Percentiles rank a stretch among this genome's conserved stretches.
phyloP scores from a whole-genome alignment of 495 filamentous ascomycete species.

The Parathielavia hyrcaniae region DNA sequence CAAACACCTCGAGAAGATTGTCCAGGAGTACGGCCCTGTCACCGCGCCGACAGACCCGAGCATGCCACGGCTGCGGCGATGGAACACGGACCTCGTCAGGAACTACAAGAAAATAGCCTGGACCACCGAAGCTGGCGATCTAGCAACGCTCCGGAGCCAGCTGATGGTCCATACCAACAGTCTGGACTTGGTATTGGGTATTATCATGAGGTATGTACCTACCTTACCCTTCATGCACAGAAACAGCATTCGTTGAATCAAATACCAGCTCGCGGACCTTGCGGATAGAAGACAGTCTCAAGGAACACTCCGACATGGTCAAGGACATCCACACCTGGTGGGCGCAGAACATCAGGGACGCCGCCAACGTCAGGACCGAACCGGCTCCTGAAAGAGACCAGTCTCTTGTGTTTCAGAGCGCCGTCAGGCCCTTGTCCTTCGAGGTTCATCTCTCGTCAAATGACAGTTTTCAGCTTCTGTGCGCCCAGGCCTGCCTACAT shows the following conservation, averaged over 20 bases:
- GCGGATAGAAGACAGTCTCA: conserved; percentile 7
- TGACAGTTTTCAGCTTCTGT: not conserved
- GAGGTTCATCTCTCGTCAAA: not conserved
- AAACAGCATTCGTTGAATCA: not conserved
- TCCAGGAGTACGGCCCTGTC: conserved; percentile 9
- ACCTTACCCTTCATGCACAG: not conserved
- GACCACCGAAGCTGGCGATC: conserved; percentile 19
- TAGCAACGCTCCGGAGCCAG: conserved; percentile 18
- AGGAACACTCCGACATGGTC: not conserved
- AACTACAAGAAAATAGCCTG: conserved; percentile 23
- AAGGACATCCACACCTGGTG: conserved; percentile 13
- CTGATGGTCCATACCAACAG: conserved; percentile 21
- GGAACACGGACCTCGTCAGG: conserved; percentile 12
- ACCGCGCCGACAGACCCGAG: not conserved
- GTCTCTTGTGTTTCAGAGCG: not conserved
- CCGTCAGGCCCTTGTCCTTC: not conserved
- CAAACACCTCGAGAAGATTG: conserved; percentile 19
- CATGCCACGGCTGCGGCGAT: conserved; percentile 13
- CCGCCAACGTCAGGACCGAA: not conserved
- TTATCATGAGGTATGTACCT: conserved; percentile 17
- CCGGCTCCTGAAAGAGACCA: not conserved
- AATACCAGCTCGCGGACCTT: conserved; percentile 10
- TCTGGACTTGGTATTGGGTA: conserved; percentile 15
- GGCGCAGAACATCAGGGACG: conserved; percentile 7
- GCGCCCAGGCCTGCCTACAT: not conserved